Evolutionary conservation across 1,284 basidiomycete species (phyloP), one percentile per base, ranked within the genome.

Genomic region (Sparassis latifolia): DNA sequence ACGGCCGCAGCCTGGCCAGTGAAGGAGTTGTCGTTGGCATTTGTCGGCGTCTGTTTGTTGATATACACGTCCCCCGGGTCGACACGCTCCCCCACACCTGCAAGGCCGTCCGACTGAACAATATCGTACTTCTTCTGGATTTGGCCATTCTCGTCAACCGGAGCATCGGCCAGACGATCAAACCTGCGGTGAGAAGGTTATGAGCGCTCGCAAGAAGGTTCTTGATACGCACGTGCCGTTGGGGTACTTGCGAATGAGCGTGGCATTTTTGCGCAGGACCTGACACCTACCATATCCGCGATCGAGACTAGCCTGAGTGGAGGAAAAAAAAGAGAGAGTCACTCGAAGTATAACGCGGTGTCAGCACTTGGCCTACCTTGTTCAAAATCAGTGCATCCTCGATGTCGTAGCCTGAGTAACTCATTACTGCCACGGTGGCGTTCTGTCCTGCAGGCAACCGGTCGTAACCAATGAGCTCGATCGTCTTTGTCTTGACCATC

Each of bases 401-500:
- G 56, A 99, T 99, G 78, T 99, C 97, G 69, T 99, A 99, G 31
- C 97, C 97, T 2, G 94, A 97, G 72, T 90, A 99, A 64, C 91
- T 94, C 97, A 99, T 99, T 57, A 99, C 94, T 2, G 96, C 97
- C 40, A 99, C 92, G 0, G 89, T 99, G 3, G 96, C 97, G 66
- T 99, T 99, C 70, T 99, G 95, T 4, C 97, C 97, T 3, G 97
- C 97, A 0, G 97, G 97, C 5, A 99, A 79, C 57, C 88, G 87
- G 71, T 99, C 95, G 66, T 99, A 99, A 0, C 95, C 96, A 50
- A 98, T 83, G 48, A 99, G 71, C 67, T 99, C 97, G 57, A 99
- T 97, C 1, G 95, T 96, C 68, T 96, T 95, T 5, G 97, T 97
- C 72, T 98, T 97, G 55, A 98, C 96, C 95, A 99, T 97, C 0